Percentiles rank a stretch among this genome's conserved stretches.
phyloP scores from a whole-genome alignment of 495 filamentous ascomycete species.

The Cenococcum geophilum region DNA sequence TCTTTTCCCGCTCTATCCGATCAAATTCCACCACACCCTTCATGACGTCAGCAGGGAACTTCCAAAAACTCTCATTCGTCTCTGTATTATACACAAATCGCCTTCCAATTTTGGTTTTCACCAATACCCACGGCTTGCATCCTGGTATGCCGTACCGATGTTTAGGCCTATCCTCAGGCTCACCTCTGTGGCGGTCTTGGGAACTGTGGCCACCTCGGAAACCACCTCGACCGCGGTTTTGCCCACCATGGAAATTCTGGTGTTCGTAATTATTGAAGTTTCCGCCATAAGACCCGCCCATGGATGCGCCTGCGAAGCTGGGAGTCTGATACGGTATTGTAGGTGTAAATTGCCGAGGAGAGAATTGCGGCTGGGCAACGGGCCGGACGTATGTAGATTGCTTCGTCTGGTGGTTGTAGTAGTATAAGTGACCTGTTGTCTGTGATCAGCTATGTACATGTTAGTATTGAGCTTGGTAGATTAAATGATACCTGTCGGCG shows the following conservation, averaged over 20 bases:
- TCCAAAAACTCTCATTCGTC: constrained; percentile 88
- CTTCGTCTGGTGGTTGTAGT: constrained; percentile 81
- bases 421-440: constrained; percentile 68
- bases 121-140: constrained; percentile 83
- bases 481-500: constrained; percentile 60
- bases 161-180: constrained; percentile 73
- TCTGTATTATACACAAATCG: constrained; percentile 81
- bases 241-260: not conserved
- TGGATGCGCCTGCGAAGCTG: not conserved
- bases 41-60: constrained; percentile 76
- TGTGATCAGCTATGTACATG: constrained; percentile 4
- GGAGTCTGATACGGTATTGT: constrained; percentile 1
- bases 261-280: not conserved
- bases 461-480: not conserved
- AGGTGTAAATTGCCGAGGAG: constrained; percentile 9
- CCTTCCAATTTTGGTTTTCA: constrained; percentile 81
- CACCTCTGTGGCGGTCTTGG: constrained; percentile 50
- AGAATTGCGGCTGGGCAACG: constrained; percentile 35
- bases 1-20: constrained; percentile 47
- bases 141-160: constrained; percentile 71
- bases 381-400: constrained; percentile 82
- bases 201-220: constrained; percentile 21
- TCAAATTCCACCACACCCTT: constrained; percentile 72
- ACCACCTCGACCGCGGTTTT: constrained; percentile 19
- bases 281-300: not conserved